Base-by-base conservation (phyloP, 1,139 yeast species). In the Suhomyces taliae region DNA sequence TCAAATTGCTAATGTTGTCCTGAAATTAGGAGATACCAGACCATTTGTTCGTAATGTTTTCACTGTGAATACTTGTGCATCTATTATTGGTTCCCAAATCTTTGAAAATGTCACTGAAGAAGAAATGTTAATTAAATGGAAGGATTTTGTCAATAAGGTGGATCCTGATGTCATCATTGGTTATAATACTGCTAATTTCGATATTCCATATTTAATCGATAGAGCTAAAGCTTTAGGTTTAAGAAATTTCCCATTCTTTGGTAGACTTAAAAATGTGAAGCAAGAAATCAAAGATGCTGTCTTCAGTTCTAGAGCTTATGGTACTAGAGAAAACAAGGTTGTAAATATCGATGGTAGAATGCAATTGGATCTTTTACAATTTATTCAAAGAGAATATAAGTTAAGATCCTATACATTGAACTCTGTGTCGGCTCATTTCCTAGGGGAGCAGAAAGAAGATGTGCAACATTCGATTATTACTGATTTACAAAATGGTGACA, bases 121-220 rank as follows among this genome's bases (percentile, higher is more conserved):
- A 38, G 95, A 89, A 34, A 86, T 95, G 96, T 71, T 95, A 44
- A 69, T 79, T 69, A 80, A 77, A 41, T 95, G 99, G 99, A 79
- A 82, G 53, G 88, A 90, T 37, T 95, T 95, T 60, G 79, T 95
- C 8, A 83, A 82, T 9, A 79, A 84, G 52, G 86, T 82, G 2
- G 99, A 95, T 65, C 96, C 99, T 0, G 99, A 95, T 69, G 96
- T 95, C 43, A 87, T 95, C 39, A 93, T 95, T 59, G 99, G 99
- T 43, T 95, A 93, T 67, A 95, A 95, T 64, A 90, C 90, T 6
- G 81, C 96, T 29, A 95, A 95, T 64, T 95, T 95, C 64, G 99
- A 95, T 76, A 75, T 95, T 45, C 99, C 99, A 0, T 95, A 95
- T 62, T 71, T 95, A 42, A 69, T 95, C 37, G 95, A 91, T 61